Percentiles rank a stretch among this genome's conserved stretches.
phyloP scores from a whole-genome alignment of 2,329 filamentous ascomycete species.

The Verticillium albo-atrum region DNA sequence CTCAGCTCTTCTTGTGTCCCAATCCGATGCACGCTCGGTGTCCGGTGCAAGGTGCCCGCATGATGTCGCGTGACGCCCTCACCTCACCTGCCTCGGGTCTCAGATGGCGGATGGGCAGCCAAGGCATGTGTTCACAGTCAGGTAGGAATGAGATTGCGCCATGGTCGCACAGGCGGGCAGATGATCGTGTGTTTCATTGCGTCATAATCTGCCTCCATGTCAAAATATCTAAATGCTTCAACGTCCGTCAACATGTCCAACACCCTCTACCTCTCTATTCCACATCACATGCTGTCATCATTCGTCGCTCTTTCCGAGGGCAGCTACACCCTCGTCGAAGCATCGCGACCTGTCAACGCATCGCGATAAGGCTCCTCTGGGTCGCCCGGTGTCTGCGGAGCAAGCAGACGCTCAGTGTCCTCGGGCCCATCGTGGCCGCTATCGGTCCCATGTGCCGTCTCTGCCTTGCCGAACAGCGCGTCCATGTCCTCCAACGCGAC shows the following conservation, averaged over 20 bases:
- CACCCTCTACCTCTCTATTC: neutral
- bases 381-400: neutral
- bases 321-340: neutral
- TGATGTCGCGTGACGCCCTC: neutral
- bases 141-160: neutral
- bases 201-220: neutral
- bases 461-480: slow-evolving; percentile 26
- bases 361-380: neutral
- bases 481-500: slow-evolving; percentile 40
- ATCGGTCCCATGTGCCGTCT: neutral
- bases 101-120: neutral
- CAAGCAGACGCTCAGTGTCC: neutral
- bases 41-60: no score
- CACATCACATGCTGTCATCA: neutral
- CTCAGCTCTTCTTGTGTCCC: neutral
- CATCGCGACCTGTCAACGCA: neutral
- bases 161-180: neutral
- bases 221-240: no score
- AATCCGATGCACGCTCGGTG: neutral
- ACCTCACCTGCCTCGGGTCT: neutral
- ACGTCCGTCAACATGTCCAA: neutral
- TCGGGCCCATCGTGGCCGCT: neutral
- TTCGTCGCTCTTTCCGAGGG: neutral
- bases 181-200: neutral
- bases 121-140: no score